Base-by-base conservation (phyloP, 177 flowering plant genomes). In the Vitis hybrid region DNA sequence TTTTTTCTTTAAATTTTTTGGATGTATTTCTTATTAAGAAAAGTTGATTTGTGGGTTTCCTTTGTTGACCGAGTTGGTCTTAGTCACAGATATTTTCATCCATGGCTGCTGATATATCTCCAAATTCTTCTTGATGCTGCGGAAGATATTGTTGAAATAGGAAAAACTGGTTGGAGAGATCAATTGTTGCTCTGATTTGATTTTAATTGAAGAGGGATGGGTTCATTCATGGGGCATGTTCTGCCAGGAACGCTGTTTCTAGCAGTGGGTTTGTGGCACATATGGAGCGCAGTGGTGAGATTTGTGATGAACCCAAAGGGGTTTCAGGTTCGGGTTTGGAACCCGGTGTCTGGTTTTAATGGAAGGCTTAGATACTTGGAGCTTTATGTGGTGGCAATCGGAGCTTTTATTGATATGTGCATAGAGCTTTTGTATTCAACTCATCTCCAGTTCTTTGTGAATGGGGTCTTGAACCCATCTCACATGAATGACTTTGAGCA, bases 401-500 rank as follows among this genome's bases (percentile, higher is more conserved):
- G 99, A 31, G 83, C 88, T 63, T 88, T 96, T 62, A 73, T 92
- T 67, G 99, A 96, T 77, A 26, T 96, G 87, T 92, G 97, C 64
- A 87, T 96, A 22, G 99, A 96, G 84, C 90, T 96, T 62, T 69
- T 96, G 10, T 96, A 93, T 75, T 85, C 99, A 0, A 85, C 99
- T 34, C 98, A 93, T 72, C 91, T 96, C 77, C 86, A 80, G 67
- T 85, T 90, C 75, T 87, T 92, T 72, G 95, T 92, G n/a, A 69
- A 89, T 78, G 99, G 99, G 2, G 86, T 83, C 11, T 72, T 94
- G 78, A 96, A 96, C 68, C 97, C 99, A 0, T 70, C 85, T 58
- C 98, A 94, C 71, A 85, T 96, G 97, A 96, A 96, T 67, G 84
- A 96, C 73, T 96, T 96, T 63, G 99, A 96, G 82, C 99, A 96